These are phyloP conservation scores for Ilyonectria destructans DNA, from an alignment of 2,329 filamentous ascomycete genomes.

Conservation along the genomic window DNA sequence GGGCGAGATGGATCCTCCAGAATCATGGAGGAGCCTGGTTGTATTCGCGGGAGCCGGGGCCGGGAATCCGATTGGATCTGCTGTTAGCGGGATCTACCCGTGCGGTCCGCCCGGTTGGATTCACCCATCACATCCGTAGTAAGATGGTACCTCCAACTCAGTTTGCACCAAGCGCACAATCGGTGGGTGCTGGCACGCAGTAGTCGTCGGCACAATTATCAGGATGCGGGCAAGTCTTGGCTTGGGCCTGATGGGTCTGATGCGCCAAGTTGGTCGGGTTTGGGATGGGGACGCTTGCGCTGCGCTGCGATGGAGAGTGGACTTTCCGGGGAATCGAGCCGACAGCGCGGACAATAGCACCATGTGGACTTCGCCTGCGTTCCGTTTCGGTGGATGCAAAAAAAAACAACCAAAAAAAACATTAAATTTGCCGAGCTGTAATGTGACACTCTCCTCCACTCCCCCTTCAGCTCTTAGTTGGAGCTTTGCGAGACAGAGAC, in stretches of 20 bases:
- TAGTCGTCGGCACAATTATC: not conserved
- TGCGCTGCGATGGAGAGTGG: slow-evolving; percentile 20
- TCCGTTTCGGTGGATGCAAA: slow-evolving; percentile 8
- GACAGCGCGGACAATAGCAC: not conserved
- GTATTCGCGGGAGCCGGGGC: slow-evolving; percentile 18
- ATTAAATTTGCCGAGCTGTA: not conserved
- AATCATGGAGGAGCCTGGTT: slow-evolving; percentile 14
- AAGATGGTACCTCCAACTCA: slow-evolving; percentile 12
- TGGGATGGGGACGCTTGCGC: slow-evolving; percentile 16
- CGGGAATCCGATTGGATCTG: slow-evolving; percentile 31
- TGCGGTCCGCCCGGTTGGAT: slow-evolving; percentile 27
- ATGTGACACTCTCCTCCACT: not conserved
- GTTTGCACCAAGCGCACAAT: not conserved
- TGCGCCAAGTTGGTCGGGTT: slow-evolving; percentile 11
- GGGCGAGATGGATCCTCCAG: slow-evolving; percentile 1
- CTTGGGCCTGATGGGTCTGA: slow-evolving; percentile 19
- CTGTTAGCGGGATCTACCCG: slow-evolving; percentile 33
- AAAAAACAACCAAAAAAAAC: not conserved
- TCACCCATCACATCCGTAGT: slow-evolving; percentile 4
- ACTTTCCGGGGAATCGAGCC: slow-evolving; percentile 25
- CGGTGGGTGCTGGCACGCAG: not conserved
- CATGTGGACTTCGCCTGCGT: not conserved
- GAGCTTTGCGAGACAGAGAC: not conserved
- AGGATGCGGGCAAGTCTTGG: slow-evolving; percentile 16
- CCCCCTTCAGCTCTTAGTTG: not conserved